Conservation (phyloP, 495 filamentous ascomycete genomes). For the Hypoxylon fuscum region DNA sequence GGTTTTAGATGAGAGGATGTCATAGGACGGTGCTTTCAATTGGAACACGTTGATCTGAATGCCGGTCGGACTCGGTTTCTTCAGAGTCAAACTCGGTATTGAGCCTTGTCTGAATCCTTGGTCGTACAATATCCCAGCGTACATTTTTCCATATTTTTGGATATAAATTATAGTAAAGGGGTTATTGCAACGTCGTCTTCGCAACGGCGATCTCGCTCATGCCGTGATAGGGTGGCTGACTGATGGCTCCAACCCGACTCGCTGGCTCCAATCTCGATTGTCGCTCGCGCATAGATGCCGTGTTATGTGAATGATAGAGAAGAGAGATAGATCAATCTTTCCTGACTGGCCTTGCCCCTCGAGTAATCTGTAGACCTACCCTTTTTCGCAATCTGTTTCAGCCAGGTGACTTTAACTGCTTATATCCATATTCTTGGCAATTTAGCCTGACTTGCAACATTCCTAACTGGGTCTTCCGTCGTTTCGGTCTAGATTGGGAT, state of each 20-base stretch:
- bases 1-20: no score
- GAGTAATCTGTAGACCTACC: slow-evolving; percentile 26
- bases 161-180: neutral
- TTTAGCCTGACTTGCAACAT: slow-evolving; percentile 42
- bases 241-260: neutral
- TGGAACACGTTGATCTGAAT: no score
- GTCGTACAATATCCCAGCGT: neutral
- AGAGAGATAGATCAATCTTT: slow-evolving; percentile 9
- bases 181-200: neutral
- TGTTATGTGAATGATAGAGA: slow-evolving; percentile 10
- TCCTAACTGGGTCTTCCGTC: slow-evolving; percentile 36
- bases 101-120: no score
- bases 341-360: slow-evolving; percentile 9
- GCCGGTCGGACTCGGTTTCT: no score
- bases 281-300: slow-evolving; percentile 16
- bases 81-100: no score
- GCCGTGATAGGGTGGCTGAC: slow-evolving; percentile 3
- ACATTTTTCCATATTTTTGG: neutral
- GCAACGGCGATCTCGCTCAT: neutral
- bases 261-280: slow-evolving; percentile 7
- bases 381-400: slow-evolving; percentile 27
- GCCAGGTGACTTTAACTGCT: slow-evolving; percentile 34
- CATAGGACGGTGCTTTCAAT: no score
- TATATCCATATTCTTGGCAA: slow-evolving; percentile 36
- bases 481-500: slow-evolving; percentile 31